These are phyloP conservation scores for Phytopythium chamaehyphon DNA, from an alignment of 352 stramenopile genomes.

Conservation along the genomic window DNA sequence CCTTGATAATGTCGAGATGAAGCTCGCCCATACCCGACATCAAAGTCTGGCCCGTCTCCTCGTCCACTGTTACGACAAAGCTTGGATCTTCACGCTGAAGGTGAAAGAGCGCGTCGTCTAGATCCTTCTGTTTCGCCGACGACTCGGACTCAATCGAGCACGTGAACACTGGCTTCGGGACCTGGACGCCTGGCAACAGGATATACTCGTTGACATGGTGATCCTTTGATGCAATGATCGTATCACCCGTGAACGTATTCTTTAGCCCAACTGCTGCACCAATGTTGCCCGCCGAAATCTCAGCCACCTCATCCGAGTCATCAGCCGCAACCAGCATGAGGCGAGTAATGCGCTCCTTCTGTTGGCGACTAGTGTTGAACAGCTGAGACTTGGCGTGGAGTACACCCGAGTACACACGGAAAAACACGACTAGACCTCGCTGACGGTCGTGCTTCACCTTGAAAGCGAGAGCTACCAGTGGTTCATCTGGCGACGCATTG, in stretches of 20 bases:
- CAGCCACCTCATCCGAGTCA: constrained; percentile 84
- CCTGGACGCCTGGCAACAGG: constrained; percentile 56
- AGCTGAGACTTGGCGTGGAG: constrained; percentile 80
- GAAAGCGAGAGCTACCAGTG: constrained; percentile 58
- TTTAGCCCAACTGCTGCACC: constrained; percentile 92
- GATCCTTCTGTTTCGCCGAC: constrained; percentile 76
- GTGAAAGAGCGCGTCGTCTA: constrained; percentile 79
- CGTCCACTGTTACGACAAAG: constrained; percentile 93
- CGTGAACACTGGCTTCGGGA: constrained; percentile 88
- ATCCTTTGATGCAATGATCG: constrained; percentile 83
- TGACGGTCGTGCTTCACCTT: constrained; percentile 80
- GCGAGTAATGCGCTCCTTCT: constrained; percentile 59
- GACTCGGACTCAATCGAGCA: constrained; percentile 89
- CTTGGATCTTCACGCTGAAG: constrained; percentile 94
- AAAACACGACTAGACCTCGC: constrained; percentile 86
- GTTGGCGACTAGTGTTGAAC: constrained; percentile 60
- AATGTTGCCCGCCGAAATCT: constrained; percentile 87
- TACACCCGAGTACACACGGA: constrained; percentile 92
- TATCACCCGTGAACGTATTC: constrained; percentile 91
- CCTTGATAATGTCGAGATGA: constrained; percentile 92
- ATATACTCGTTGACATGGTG: constrained; percentile 19
- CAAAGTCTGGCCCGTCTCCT: constrained; percentile 97
- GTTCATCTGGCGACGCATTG: constrained; percentile 36
- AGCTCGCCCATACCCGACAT: constrained; percentile 96
- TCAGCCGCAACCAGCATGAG: constrained; percentile 90